Conservation (phyloP, 176 grass and related monocot species). For the Juncus effusus region DNA sequence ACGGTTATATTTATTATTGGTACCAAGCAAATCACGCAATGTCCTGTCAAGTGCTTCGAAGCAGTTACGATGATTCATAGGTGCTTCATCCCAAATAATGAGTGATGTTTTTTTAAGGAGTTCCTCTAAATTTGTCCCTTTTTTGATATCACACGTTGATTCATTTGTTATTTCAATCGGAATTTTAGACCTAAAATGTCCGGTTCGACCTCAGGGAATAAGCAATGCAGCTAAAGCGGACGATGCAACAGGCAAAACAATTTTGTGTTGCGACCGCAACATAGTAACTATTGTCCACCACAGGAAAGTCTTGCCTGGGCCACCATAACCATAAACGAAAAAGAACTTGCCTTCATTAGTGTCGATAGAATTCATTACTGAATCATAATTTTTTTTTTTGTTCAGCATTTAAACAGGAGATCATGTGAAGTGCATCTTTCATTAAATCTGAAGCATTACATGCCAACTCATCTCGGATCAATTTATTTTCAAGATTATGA, state of each 20-base stretch:
- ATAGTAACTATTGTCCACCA: background rate
- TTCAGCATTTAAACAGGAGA: background rate
- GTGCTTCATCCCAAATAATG: background rate
- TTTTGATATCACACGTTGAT: background rate
- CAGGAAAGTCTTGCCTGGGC: background rate
- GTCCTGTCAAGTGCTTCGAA: slow-evolving; percentile 8
- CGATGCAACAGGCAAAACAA: background rate
- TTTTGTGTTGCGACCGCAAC: background rate
- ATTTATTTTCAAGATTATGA: slow-evolving; percentile 1
- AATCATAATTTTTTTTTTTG: background rate
- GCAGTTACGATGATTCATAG: background rate
- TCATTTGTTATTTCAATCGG: too few species aligned
- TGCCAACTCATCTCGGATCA: background rate
- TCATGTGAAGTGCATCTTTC: background rate
- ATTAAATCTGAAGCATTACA: background rate
- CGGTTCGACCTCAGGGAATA: too few species aligned
- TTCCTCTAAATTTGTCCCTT: background rate
- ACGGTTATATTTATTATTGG: background rate
- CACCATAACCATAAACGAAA: slow-evolving; percentile 9
- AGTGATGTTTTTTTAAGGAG: background rate
- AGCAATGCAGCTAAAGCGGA: too few species aligned
- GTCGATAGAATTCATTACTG: background rate
- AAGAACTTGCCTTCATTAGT: background rate
- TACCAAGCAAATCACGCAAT: background rate
- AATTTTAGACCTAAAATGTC: too few species aligned